phyloP scores from a whole-genome alignment of 2,329 filamentous ascomycete genomes.

The Alternaria longipes region DNA sequence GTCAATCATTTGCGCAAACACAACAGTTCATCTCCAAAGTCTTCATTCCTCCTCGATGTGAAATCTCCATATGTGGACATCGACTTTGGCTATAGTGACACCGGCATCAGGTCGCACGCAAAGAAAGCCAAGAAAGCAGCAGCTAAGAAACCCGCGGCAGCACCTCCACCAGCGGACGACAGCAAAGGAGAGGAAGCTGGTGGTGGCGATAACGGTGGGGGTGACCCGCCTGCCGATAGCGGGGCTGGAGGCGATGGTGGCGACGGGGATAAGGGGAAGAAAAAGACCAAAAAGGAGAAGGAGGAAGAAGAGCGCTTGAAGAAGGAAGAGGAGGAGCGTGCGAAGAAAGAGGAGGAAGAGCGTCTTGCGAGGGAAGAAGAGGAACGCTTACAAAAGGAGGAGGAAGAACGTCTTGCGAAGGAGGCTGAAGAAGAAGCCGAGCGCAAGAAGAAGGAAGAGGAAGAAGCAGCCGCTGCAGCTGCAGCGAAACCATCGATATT shows the following conservation, averaged over 20 bases:
- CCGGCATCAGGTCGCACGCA: constrained; percentile 61
- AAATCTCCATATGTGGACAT: constrained; percentile 55
- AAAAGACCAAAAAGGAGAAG: constrained; percentile 55
- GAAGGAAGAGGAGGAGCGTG: constrained; percentile 51
- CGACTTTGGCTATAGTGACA: constrained; percentile 66
- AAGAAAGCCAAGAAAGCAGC: constrained; percentile 62
- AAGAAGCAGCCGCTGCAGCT: constrained; percentile 44
- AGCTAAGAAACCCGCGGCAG: constrained; percentile 39
- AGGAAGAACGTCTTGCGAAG: constrained; percentile 48
- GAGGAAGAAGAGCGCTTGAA: constrained; percentile 49
- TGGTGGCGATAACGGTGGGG: constrained; percentile 46
- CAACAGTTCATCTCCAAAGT: constrained; percentile 38
- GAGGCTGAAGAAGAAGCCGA: constrained; percentile 53
- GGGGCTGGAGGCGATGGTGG: constrained; percentile 46
- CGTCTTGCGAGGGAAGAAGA: constrained; percentile 49
- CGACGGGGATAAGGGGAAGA: constrained; percentile 47
- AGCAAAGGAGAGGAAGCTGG: constrained; percentile 57
- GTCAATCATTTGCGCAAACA: constrained; percentile 42
- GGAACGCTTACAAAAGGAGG: constrained; percentile 44
- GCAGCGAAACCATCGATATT: constrained; percentile 40
- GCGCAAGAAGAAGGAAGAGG: constrained; percentile 46
- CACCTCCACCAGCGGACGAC: constrained; percentile 53
- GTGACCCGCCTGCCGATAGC: constrained; percentile 49
- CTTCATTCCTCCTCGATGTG: constrained; percentile 43
- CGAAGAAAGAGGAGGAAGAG: constrained; percentile 46